Percentiles rank a stretch among this genome's conserved stretches.
Evolutionary conservation across 2,329 filamentous ascomycete species (phyloP).

Genomic region (Colletotrichum lindemuthianum): DNA sequence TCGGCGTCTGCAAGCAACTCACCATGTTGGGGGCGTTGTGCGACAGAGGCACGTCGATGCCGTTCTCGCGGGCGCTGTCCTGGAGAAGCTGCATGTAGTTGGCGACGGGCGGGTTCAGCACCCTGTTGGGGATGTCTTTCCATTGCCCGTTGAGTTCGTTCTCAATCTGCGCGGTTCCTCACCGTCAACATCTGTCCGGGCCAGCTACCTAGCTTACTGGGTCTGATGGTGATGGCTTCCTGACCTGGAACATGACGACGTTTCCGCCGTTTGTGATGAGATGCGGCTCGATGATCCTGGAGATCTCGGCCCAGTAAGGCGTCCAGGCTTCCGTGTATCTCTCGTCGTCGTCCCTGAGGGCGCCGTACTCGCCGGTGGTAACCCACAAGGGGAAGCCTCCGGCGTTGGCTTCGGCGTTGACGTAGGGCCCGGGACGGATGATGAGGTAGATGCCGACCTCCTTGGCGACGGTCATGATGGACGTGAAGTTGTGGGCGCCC

Average conservation of each 20-base stretch:
- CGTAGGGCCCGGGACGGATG: slow-evolving; percentile 67
- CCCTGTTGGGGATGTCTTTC: slow-evolving; percentile 51
- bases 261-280: slow-evolving; percentile 67
- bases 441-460: slow-evolving; percentile 54
- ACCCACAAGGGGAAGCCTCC: slow-evolving; percentile 72
- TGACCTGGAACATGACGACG: slow-evolving; percentile 59
- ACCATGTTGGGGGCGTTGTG: slow-evolving; percentile 70
- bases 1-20: slow-evolving; percentile 9
- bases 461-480: slow-evolving; percentile 57
- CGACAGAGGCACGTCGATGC: slow-evolving; percentile 67
- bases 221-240: background rate
- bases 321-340: slow-evolving; percentile 63
- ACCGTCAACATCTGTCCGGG: background rate
- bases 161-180: slow-evolving; percentile 57
- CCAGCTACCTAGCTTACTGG: rapidly evolving
- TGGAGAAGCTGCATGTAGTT: slow-evolving; percentile 69
- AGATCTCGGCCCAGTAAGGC: slow-evolving; percentile 62
- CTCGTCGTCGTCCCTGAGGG: slow-evolving; percentile 61
- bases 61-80: slow-evolving; percentile 61
- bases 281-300: slow-evolving; percentile 60
- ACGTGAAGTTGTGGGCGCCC: slow-evolving; percentile 57
- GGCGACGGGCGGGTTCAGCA: slow-evolving; percentile 58
- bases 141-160: slow-evolving; percentile 63
- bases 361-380: slow-evolving; percentile 68
- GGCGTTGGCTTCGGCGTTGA: slow-evolving; percentile 71